Base-by-base conservation (phyloP, 176 grass and related monocot genomes). In the Rhynchospora tenuis region DNA sequence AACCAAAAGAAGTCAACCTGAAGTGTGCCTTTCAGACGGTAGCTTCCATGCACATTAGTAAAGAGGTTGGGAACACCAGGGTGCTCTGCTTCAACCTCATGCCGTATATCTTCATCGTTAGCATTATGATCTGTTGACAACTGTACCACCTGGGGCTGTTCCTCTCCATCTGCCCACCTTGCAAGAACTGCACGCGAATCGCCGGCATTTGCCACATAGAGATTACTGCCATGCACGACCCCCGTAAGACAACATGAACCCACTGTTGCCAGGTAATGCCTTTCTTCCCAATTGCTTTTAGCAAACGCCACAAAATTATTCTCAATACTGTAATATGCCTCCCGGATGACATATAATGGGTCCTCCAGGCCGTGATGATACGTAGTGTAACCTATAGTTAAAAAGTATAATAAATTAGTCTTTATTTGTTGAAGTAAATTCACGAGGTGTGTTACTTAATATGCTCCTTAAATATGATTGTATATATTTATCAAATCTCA, bases 221-320 rank as follows among this genome's bases (percentile, higher is more conserved):
- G 52, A 11, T 64, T 81, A 59, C 85, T 83, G 19, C 69, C 50
- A 12, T 50, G 23, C 61, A 88, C 87, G 27, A 84, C 60, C 29
- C 89, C 89, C 12, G 83, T 28, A 68, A 91, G 83, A 73, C 89
- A 91, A 31, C 86, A 91, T 26, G 89, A 81, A 22, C 89, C 89
- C 9, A 66, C 19, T 0, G 59, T 22, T 24, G 83, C 86, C 15
- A 81, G 85, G 38, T 5, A 23, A n/a, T n/a, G n/a, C n/a, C n/a
- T 45, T 4, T 2, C 0, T 9, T 17, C 5, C 69, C 86, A 87
- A 22, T 83, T 87, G 3, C 64, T 19, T 73, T 77, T 81, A 16
- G 88, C 78, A 19, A 78, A n/a, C n/a, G 68, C 27, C 14, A 85
- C 6, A 50, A 85, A 91, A 27, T 76, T 83, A 46, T 73, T 66